Evolutionary conservation across 331 rosid genomes (phyloP).

Genomic region (Cucumis variabilis): DNA sequence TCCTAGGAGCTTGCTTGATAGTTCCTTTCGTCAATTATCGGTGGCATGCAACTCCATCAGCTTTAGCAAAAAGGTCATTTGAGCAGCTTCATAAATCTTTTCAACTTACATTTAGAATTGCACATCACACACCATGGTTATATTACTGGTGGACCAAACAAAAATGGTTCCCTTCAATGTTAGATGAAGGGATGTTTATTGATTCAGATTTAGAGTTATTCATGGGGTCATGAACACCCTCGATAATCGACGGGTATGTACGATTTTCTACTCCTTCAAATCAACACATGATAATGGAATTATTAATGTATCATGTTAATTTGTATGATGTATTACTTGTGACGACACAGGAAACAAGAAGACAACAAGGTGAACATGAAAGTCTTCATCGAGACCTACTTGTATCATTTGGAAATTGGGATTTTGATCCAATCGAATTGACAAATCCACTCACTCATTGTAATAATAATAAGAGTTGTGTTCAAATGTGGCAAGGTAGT

Average conservation of each 20-base stretch:
- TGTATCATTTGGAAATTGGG: slow-evolving; percentile 66
- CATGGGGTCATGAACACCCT: neutral
- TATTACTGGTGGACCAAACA: neutral
- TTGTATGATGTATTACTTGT: neutral
- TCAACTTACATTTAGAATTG: slow-evolving; percentile 56
- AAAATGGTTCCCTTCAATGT: neutral
- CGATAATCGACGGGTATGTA: neutral
- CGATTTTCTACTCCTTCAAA: neutral
- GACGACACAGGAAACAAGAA: slow-evolving; percentile 46
- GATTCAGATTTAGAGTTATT: neutral
- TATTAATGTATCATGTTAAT: neutral
- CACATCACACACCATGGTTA: slow-evolving; percentile 71
- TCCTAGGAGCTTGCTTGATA: slow-evolving; percentile 72
- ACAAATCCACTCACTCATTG: slow-evolving; percentile 60
- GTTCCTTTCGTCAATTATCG: slow-evolving; percentile 74
- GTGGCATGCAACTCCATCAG: slow-evolving; percentile 67
- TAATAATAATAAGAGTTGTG: slow-evolving; percentile 49
- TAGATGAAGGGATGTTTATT: neutral
- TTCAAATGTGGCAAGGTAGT: slow-evolving; percentile 92
- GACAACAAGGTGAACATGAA: slow-evolving; percentile 73
- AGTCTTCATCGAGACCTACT: slow-evolving; percentile 61
- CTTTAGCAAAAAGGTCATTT: slow-evolving; percentile 42
- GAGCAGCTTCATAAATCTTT: slow-evolving; percentile 39
- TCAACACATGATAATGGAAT: no score
- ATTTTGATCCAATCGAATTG: slow-evolving; percentile 67